A percentile compares a stretch with the other conserved stretches of the same genome.
Evolutionary conservation across 1,139 yeast genomes (phyloP).

Genomic region (Barnettozyma hawaiiensis): DNA sequence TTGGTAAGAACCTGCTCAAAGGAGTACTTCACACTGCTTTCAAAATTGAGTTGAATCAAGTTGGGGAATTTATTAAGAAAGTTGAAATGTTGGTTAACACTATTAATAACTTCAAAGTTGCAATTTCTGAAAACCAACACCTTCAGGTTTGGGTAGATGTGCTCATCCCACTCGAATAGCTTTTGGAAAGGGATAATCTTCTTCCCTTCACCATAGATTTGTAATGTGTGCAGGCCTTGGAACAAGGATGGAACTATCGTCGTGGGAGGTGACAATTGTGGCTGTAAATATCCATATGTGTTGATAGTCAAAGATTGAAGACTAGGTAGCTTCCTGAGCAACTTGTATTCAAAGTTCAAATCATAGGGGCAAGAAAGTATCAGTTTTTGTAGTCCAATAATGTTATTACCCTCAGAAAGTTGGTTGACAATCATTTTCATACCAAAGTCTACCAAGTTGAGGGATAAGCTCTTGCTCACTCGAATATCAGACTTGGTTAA

Average conservation of each 20-base stretch:
- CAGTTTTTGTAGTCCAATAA: background rate
- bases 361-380: conserved; percentile 13
- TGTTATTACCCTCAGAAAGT: conserved; percentile 1
- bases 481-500: conserved; percentile 9
- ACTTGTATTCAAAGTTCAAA: conserved; percentile 16
- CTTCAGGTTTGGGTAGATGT: conserved; percentile 14
- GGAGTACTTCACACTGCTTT: conserved; percentile 16
- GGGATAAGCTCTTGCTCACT: conserved; percentile 10
- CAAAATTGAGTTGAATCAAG: conserved; percentile 17
- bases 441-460: conserved; percentile 14
- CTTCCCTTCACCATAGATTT: conserved; percentile 17
- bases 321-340: conserved; percentile 14
- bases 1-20: conserved; percentile 7
- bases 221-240: conserved; percentile 11
- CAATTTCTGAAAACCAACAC: conserved; percentile 20
- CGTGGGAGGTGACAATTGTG: background rate
- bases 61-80: conserved; percentile 19
- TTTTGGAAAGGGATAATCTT: conserved; percentile 17
- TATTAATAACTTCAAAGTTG: conserved; percentile 16
- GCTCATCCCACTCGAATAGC: conserved; percentile 13
- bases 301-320: conserved; percentile 15
- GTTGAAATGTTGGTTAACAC: conserved; percentile 17
- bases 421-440: conserved; percentile 16
- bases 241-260: background rate
- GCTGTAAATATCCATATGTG: background rate